These are phyloP conservation scores for Sphaceloma murrayae DNA, from an alignment of 2,329 filamentous ascomycete genomes.

Conservation along the genomic window DNA sequence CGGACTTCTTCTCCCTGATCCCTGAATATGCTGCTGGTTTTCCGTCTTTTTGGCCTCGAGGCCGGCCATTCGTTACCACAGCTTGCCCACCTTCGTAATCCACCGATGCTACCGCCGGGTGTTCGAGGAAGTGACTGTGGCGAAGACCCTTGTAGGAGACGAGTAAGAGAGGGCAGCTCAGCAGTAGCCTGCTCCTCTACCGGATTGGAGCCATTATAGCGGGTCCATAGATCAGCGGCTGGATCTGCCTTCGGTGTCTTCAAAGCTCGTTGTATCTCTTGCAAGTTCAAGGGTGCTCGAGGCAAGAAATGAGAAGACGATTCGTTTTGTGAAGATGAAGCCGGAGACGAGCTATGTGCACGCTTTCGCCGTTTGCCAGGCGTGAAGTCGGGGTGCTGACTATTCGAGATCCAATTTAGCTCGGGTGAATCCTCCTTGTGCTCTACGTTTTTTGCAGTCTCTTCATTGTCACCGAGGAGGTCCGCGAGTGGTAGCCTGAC, in stretches of 20 bases:
- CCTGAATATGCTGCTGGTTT: constrained; percentile 29
- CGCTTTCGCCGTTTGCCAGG: constrained; percentile 37
- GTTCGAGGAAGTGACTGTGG: constrained; percentile 35
- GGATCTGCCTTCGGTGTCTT: constrained; percentile 40
- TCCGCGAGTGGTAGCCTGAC: constrained; percentile 51
- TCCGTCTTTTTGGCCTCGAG: constrained; percentile 34
- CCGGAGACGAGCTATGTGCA: constrained; percentile 39
- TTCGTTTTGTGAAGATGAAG: constrained; percentile 31
- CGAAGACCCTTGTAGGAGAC: constrained; percentile 38
- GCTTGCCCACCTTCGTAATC: constrained; percentile 42
- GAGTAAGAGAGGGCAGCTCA: constrained; percentile 34
- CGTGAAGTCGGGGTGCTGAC: constrained; percentile 34
- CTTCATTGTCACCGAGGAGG: constrained; percentile 52
- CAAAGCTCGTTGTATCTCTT: constrained; percentile 23
- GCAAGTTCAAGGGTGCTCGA: constrained; percentile 23
- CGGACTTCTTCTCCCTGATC: constrained; percentile 27
- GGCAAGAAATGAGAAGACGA: constrained; percentile 23
- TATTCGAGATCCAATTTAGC: constrained; percentile 33
- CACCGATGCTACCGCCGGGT: constrained; percentile 37
- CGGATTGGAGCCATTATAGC: constrained; percentile 32
- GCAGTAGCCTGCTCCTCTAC: constrained; percentile 30
- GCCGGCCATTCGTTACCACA: constrained; percentile 42
- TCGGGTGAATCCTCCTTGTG: constrained; percentile 46
- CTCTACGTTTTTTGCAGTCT: constrained; percentile 39
- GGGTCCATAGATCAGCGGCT: constrained; percentile 38